Evolutionary conservation across 371 early-diverging fungal genomes (phyloP).

Genomic region (Modicella reniformis): DNA sequence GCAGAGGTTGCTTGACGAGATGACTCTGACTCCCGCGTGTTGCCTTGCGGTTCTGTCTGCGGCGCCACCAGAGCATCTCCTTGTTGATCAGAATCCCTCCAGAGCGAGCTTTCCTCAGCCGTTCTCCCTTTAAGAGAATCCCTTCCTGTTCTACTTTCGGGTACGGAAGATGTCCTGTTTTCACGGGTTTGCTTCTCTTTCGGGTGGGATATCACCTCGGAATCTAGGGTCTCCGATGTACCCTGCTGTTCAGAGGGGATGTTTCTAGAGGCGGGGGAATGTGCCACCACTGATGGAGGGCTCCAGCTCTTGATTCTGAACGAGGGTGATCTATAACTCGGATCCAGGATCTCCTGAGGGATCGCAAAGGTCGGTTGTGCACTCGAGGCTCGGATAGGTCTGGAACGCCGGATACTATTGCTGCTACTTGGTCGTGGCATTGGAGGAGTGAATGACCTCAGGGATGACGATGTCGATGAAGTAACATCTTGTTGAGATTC

Average conservation of each 20-base stretch:
- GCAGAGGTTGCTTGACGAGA: not conserved
- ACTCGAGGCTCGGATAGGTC: slow-evolving; percentile 17
- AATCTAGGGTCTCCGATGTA: not conserved
- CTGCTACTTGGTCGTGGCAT: slow-evolving; percentile 7
- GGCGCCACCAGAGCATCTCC: not conserved
- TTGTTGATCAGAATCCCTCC: not conserved
- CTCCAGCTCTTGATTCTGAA: slow-evolving; percentile 53
- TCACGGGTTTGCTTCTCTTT: slow-evolving; percentile 5
- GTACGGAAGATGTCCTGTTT: slow-evolving; percentile 2
- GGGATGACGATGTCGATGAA: not conserved
- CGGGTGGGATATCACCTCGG: not conserved
- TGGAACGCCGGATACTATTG: slow-evolving; percentile 2
- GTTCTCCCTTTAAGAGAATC: not conserved
- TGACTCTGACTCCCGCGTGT: slow-evolving; percentile 3
- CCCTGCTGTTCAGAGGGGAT: too few relatives aligned
- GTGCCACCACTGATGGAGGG: slow-evolving; percentile 16
- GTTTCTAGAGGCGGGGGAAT: not conserved
- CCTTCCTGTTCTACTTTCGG: not conserved
- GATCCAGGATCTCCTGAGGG: slow-evolving; percentile 53
- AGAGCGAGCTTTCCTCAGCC: slow-evolving; percentile 7
- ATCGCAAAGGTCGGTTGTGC: slow-evolving; percentile 32
- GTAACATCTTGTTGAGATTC: slow-evolving; percentile 13
- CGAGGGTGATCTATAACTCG: slow-evolving; percentile 44
- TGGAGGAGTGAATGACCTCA: slow-evolving; percentile 12
- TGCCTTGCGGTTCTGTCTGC: slow-evolving; percentile 6